Conservation (phyloP, 1,284 basidiomycete genomes). For the Pulveroboletus sp. region DNA sequence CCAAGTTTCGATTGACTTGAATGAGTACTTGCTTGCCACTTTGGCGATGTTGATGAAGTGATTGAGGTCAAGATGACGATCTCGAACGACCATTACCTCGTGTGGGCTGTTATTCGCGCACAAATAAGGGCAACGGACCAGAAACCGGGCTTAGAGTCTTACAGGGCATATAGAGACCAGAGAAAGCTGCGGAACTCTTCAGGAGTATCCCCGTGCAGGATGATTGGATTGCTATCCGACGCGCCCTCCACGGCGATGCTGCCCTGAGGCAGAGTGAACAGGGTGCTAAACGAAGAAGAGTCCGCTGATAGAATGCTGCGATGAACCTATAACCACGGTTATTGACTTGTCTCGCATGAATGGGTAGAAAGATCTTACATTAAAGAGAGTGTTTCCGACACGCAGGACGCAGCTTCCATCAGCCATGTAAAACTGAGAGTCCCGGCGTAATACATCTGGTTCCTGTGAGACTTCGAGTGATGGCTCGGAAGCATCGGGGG, state of each 20-base stretch:
- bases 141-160: constrained; percentile 35
- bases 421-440: constrained; percentile 43
- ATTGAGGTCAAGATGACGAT: constrained; percentile 45
- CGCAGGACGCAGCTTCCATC: constrained; percentile 61
- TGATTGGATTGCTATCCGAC: constrained; percentile 60
- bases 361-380: constrained; percentile 38
- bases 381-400: constrained; percentile 60
- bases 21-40: constrained; percentile 63
- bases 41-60: constrained; percentile 59
- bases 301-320: constrained; percentile 59
- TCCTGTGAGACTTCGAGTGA: constrained; percentile 9
- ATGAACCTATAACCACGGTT: constrained; percentile 48
- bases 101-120: constrained; percentile 43
- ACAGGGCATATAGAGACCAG: constrained; percentile 57
- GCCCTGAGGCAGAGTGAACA: constrained; percentile 63
- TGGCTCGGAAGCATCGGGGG: background rate
- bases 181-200: constrained; percentile 62
- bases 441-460: constrained; percentile 23
- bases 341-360: background rate
- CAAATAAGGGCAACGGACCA: background rate
- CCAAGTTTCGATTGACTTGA: constrained; percentile 67
- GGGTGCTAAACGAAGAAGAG: constrained; percentile 54
- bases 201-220: constrained; percentile 54
- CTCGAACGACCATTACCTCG: constrained; percentile 47
- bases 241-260: constrained; percentile 45